Base-by-base conservation (phyloP, 495 filamentous ascomycete species). In the Hypoxylon crocopeplum region DNA sequence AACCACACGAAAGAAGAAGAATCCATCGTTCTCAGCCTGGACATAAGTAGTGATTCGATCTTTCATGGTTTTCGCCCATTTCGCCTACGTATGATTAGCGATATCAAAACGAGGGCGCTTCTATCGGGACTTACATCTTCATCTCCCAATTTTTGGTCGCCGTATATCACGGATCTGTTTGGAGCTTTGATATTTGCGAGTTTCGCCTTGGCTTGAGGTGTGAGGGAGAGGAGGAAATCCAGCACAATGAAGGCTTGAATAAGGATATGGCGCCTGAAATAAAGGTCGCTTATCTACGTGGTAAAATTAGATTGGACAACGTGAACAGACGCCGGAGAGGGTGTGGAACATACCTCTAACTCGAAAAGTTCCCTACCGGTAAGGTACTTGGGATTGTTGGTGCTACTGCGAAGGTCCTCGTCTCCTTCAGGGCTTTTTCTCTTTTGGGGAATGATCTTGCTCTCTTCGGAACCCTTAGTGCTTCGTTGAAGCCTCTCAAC, bases 301-400 rank as follows among this genome's bases (percentile, higher is more conserved):
- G 5, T 16, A 47, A 66, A 12, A 69, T 74, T 42, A 60, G 44
- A 36, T 25, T 13, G n/a, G 8, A 38, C 11, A 12, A 3, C 8
- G 16, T 1, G 13, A 13, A 3, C 13, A 25, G 22, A 3, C 13
- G 19, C 21, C 41, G 42, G 47, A 25, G 12, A 32, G 37, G 29
- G 4, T 4, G 48, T 19, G 44, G 34, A 22, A 67, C 77, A 47
- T 78, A 91, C 89, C 81, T 99, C 94, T 37, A 98, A 84, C 59
- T 94, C 90, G 74, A 99, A 99, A 2, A 99, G 80, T 69, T 98
- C 95, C 44, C 89, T 82, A 59, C 91, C 95, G 15, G 94, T 99
- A 8, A 99, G 80, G 72, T 98, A 99, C 68, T 97, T 98, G 7
- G 94, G 92, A 64, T 98, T 98, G 68, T 86, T 89, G 25, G 87